Conservation (phyloP, 2,329 filamentous ascomycete species). For the Fusarium foetens region DNA sequence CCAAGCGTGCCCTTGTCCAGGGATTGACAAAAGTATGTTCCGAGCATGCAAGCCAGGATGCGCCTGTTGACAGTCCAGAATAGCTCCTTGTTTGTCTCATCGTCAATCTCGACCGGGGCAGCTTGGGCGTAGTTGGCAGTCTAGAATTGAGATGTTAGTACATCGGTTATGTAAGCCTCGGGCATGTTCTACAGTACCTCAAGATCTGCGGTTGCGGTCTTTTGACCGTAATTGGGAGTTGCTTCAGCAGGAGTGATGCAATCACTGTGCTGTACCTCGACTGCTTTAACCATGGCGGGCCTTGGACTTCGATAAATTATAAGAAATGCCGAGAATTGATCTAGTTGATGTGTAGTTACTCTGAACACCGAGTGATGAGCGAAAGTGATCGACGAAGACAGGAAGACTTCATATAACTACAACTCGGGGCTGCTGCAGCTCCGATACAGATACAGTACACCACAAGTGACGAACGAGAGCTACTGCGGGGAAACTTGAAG, state of each 20-base stretch:
- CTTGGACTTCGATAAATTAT: neutral
- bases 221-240: neutral
- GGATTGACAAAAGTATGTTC: neutral
- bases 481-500: neutral
- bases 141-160: neutral
- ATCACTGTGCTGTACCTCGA: neutral
- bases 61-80: neutral
- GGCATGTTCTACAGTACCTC: neutral
- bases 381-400: neutral
- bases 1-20: neutral
- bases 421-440: neutral
- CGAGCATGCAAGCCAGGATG: neutral
- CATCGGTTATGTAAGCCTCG: fast-evolving
- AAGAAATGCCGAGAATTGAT: no score
- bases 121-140: neutral
- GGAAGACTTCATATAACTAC: neutral
- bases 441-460: neutral
- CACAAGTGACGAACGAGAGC: neutral
- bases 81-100: neutral
- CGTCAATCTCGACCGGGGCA: neutral
- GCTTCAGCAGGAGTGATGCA: neutral
- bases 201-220: neutral
- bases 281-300: neutral
- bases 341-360: neutral
- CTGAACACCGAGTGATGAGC: neutral